These are phyloP conservation scores for Didymella exigua DNA, from an alignment of 2,329 filamentous ascomycete species.

Conservation along the genomic window DNA sequence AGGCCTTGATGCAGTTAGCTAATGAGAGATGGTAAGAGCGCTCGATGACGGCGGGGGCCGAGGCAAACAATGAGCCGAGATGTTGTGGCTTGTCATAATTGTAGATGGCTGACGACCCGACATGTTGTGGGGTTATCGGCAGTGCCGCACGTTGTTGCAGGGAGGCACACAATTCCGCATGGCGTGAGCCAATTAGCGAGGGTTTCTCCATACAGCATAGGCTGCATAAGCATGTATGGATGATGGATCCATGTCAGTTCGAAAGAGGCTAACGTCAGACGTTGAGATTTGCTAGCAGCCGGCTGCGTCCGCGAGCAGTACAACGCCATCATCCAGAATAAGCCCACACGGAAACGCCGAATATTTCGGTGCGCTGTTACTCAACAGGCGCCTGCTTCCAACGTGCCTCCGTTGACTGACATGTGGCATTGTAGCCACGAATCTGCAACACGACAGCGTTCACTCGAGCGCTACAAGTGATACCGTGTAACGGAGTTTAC, in stretches of 20 bases:
- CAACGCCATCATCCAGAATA: conserved; percentile 11
- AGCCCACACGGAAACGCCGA: conserved; percentile 3
- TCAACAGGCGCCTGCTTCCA: conserved; percentile 13
- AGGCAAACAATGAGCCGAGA: not conserved
- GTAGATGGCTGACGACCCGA: conserved; percentile 9
- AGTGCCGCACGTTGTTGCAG: conserved; percentile 19
- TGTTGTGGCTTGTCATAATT: conserved; percentile 20
- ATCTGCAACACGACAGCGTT: conserved; percentile 20
- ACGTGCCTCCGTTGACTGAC: conserved; percentile 7
- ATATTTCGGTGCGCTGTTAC: conserved; percentile 12
- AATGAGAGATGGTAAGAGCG: conserved; percentile 13
- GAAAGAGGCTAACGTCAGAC: conserved; percentile 46
- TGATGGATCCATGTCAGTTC: conserved; percentile 40
- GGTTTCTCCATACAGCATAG: conserved; percentile 8
- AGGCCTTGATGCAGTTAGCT: conserved; percentile 22
- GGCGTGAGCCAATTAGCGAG: conserved; percentile 14
- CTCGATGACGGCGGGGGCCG: conserved; percentile 14
- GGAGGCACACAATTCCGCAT: conserved; percentile 4
- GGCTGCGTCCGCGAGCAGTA: conserved; percentile 35
- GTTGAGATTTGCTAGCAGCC: conserved; percentile 39
- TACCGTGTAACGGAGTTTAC: conserved; percentile 21
- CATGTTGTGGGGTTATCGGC: conserved; percentile 10
- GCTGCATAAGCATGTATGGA: conserved; percentile 1
- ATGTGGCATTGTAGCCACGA: conserved; percentile 1
- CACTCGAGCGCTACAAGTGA: conserved; percentile 6